Percentiles rank a stretch among this genome's conserved stretches.
Evolutionary conservation across 2,329 filamentous ascomycete genomes (phyloP).

Genomic region (Cladosporium sp.): DNA sequence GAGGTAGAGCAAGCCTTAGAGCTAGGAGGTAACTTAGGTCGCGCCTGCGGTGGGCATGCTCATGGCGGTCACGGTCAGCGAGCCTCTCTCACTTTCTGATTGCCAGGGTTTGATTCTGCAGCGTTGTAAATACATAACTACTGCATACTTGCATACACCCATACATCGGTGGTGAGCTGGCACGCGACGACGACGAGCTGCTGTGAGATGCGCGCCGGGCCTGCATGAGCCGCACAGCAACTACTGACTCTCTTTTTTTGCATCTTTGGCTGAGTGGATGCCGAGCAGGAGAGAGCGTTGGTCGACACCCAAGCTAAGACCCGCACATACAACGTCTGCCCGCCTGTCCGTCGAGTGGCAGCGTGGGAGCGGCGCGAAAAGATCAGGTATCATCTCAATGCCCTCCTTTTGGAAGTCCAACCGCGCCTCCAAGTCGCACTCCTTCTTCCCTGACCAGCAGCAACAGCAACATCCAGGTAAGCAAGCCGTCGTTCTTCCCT

Average conservation of each 20-base stretch:
- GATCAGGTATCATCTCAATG: constrained; percentile 2
- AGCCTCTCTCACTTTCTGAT: no score
- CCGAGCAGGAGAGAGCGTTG: constrained; percentile 3
- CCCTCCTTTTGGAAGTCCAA: constrained; percentile 12
- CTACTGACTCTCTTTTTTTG: no score
- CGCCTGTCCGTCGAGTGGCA: constrained; percentile 3
- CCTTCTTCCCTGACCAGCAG: constrained; percentile 7
- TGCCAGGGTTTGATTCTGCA: no score
- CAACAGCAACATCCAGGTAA: constrained; percentile 8
- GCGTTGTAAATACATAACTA: no score
- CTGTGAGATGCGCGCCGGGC: neutral
- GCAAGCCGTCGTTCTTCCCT: neutral
- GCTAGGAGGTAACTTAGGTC: neutral
- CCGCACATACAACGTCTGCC: constrained; percentile 7
- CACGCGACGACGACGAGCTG: neutral
- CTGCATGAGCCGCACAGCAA: neutral
- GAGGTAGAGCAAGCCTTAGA: neutral
- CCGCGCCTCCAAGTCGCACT: constrained; percentile 9
- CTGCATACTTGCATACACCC: neutral
- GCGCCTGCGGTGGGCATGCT: neutral
- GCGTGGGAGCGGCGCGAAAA: constrained; percentile 7
- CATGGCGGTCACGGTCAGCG: no score
- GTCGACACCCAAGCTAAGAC: constrained; percentile 6
- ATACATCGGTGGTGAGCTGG: neutral
- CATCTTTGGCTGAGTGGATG: neutral